These are phyloP conservation scores for Haematococcus sp. DNA, from an alignment of 139 green algal species.

Conservation along the genomic window DNA sequence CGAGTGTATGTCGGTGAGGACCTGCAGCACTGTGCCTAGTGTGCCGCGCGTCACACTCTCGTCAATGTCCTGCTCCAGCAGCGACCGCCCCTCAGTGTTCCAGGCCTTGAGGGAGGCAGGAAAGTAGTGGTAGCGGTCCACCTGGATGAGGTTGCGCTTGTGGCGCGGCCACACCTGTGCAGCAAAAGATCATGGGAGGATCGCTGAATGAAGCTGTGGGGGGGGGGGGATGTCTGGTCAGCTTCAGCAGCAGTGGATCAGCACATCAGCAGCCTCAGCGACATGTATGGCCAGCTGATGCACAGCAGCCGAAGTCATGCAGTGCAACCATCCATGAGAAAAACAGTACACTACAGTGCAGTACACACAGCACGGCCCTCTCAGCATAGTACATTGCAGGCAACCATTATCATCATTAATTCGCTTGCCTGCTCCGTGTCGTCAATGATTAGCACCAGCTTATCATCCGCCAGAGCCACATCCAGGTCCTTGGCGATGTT, in stretches of 20 bases:
- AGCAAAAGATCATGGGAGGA: background rate
- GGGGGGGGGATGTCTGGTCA: background rate
- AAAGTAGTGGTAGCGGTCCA: conserved; percentile 92
- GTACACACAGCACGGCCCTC: background rate
- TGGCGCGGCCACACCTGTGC: conserved; percentile 85
- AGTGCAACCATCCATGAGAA: background rate
- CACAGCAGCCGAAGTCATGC: no score
- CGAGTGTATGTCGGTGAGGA: conserved; percentile 58
- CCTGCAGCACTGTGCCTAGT: conserved; percentile 45
- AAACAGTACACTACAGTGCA: background rate
- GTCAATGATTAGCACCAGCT: conserved; percentile 83
- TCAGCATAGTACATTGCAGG: background rate
- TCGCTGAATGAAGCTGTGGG: background rate
- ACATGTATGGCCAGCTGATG: no score
- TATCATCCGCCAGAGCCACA: conserved; percentile 78
- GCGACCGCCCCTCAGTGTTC: conserved; percentile 22
- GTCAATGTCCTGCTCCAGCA: conserved; percentile 62
- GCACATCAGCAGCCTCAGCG: background rate
- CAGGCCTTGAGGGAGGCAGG: conserved; percentile 37
- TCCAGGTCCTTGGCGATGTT: conserved; percentile 78
- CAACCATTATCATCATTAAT: background rate
- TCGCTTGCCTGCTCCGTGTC: conserved; percentile 70
- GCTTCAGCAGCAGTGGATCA: background rate
- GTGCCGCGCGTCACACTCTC: conserved; percentile 50
- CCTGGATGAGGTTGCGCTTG: conserved; percentile 76